Conservation (phyloP, 306 rosid genomes). For the Rubus idaeus region DNA sequence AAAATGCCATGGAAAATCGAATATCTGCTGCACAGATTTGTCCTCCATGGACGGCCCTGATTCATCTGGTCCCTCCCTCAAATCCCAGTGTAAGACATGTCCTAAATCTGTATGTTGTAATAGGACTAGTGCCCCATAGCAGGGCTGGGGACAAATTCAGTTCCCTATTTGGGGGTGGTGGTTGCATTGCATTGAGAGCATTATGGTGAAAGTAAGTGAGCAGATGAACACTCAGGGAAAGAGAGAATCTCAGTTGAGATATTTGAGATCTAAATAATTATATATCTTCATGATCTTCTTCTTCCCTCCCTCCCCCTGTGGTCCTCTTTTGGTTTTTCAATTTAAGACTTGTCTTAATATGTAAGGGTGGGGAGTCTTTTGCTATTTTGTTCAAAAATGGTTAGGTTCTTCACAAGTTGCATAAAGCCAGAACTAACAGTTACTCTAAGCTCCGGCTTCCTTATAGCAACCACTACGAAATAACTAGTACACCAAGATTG, state of each 20-base stretch:
- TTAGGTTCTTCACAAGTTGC: conserved; percentile 50
- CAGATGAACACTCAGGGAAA: conserved; percentile 8
- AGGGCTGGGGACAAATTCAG: conserved; percentile 23
- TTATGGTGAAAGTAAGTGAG: conserved; percentile 27
- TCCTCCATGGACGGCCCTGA: conserved; percentile 40
- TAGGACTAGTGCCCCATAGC: conserved; percentile 4
- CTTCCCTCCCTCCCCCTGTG: conserved; percentile 21
- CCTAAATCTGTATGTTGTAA: conserved; percentile 30
- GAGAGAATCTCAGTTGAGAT: conserved; percentile 72
- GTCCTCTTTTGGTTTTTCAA: conserved; percentile 37
- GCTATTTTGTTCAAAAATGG: conserved; percentile 42
- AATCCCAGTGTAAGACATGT: conserved; percentile 43
- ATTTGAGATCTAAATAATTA: conserved; percentile 63
- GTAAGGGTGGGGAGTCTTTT: conserved; percentile 26
- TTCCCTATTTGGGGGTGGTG: conserved; percentile 30
- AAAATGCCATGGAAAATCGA: conserved; percentile 34
- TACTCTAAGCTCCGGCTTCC: conserved; percentile 41
- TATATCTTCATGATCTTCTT: conserved; percentile 16
- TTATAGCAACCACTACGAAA: conserved; percentile 45
- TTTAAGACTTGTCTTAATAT: conserved; percentile 42
- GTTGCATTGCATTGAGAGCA: conserved; percentile 35
- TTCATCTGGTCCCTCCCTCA: conserved; percentile 45
- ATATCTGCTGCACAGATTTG: conserved; percentile 32
- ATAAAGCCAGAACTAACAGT: conserved; percentile 57
- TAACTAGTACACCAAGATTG: conserved; percentile 3